phyloP scores from a whole-genome alignment of 192 early-diverging fungal genomes.

The Glomus cerebriforme region DNA sequence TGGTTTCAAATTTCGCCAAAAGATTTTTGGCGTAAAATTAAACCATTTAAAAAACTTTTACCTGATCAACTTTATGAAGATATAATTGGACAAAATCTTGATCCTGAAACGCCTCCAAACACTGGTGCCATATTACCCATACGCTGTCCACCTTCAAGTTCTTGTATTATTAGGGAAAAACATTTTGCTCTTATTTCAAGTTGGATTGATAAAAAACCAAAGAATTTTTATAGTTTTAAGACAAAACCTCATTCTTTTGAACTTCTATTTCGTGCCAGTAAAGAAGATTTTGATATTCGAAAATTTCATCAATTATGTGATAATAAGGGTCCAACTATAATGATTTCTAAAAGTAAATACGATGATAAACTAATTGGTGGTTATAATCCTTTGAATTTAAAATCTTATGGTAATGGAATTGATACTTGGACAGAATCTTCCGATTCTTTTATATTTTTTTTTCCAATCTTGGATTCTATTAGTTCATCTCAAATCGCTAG shows the following conservation, averaged over 20 bases:
- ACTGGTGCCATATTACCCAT: not conserved
- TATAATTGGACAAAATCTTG: not conserved
- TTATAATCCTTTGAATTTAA: not conserved
- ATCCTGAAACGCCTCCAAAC: not conserved
- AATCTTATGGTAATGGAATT: not conserved
- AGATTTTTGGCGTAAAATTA: not conserved
- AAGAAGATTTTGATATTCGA: not conserved
- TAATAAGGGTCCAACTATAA: not conserved
- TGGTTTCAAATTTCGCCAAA: not conserved
- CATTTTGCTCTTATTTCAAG: not conserved
- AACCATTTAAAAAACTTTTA: not conserved
- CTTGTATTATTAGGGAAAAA: not conserved
- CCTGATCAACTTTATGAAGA: not conserved
- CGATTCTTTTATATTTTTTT: not conserved
- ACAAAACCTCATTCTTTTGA: not conserved
- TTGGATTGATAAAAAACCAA: constrained; percentile 3
- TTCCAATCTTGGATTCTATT: not conserved
- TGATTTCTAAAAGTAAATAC: not conserved
- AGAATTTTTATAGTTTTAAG: not conserved
- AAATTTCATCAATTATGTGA: constrained; percentile 2
- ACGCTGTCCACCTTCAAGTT: not conserved
- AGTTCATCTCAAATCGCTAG: not conserved
- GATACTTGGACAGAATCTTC: not conserved
- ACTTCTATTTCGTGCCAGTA: not conserved
- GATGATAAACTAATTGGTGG: not conserved